phyloP scores from a whole-genome alignment of 306 rosid genomes.

The barrel medic (Medicago truncatula) region DNA sequence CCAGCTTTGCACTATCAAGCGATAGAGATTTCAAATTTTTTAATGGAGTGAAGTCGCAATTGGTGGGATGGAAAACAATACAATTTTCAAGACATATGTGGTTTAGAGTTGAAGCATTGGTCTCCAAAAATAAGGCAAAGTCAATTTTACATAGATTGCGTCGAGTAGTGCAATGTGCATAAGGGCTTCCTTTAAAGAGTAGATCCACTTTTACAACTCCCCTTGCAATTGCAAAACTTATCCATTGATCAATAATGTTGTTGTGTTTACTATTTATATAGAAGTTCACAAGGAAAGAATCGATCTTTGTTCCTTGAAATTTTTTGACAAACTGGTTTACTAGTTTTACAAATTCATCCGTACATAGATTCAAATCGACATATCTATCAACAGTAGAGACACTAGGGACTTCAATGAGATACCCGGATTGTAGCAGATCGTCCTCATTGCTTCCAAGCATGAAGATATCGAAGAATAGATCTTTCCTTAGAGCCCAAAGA shows the following conservation, averaged over 20 bases:
- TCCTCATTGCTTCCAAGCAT: background rate
- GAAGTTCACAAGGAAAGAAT: background rate
- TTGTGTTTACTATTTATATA: background rate
- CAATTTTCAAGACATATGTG: background rate
- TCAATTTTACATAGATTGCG: background rate
- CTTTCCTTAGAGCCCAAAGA: background rate
- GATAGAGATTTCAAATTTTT: background rate
- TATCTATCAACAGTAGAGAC: no score
- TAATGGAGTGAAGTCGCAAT: background rate
- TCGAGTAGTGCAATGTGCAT: no score
- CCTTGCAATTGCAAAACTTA: background rate
- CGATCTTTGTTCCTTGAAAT: background rate
- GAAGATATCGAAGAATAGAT: constrained; percentile 3
- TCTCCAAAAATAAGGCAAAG: background rate
- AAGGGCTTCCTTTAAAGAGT: background rate
- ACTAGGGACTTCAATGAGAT: background rate
- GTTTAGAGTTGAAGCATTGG: background rate
- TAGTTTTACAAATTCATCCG: background rate
- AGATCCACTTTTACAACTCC: background rate
- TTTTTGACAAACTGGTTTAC: background rate
- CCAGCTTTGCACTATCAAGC: background rate
- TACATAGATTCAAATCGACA: background rate
- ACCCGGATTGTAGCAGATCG: background rate
- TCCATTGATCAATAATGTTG: background rate
- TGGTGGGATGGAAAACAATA: background rate